phyloP scores from a whole-genome alignment of 2,329 filamentous ascomycete genomes.

The Pseudogymnoascus sp. region DNA sequence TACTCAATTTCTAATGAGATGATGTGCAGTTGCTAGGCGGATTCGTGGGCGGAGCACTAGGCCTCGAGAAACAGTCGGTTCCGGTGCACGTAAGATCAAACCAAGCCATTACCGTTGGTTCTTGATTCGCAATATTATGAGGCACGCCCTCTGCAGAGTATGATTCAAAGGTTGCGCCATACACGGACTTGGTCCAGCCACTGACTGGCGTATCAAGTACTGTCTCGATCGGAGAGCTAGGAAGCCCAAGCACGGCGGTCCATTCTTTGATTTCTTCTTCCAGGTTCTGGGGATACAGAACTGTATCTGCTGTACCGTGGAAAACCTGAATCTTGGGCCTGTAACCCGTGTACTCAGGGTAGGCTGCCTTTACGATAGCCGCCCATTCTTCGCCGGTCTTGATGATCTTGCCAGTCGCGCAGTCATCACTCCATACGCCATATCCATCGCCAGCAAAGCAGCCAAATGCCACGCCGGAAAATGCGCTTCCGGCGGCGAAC shows the following conservation, averaged over 20 bases:
- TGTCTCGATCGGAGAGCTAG: background rate
- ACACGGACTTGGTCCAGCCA: constrained; percentile 20
- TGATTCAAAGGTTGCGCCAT: constrained; percentile 20
- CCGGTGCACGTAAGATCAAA: constrained; percentile 16
- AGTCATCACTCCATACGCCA: constrained; percentile 34
- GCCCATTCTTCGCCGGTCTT: constrained; percentile 42
- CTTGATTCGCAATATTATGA: constrained; percentile 23
- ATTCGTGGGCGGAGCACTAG: background rate
- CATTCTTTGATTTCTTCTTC: constrained; percentile 38
- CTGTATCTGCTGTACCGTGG: constrained; percentile 31
- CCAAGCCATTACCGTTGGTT: constrained; percentile 18
- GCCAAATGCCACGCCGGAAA: constrained; percentile 38
- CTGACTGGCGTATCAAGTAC: background rate
- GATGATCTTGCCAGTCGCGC: constrained; percentile 36
- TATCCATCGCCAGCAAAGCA: constrained; percentile 31
- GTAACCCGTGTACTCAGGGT: constrained; percentile 29
- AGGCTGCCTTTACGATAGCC: constrained; percentile 34
- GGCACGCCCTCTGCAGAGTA: constrained; percentile 17
- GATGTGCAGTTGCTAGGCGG: background rate
- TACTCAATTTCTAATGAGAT: background rate
- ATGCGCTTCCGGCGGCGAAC: constrained; percentile 39
- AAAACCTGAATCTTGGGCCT: constrained; percentile 34
- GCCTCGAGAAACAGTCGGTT: background rate
- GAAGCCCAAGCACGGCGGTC: constrained; percentile 35
- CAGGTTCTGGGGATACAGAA: constrained; percentile 32